A percentile compares a stretch with the other conserved stretches of the same genome.
Evolutionary conservation across 768 basidiomycete genomes (phyloP).

Genomic region (Agrocybe praecox): DNA sequence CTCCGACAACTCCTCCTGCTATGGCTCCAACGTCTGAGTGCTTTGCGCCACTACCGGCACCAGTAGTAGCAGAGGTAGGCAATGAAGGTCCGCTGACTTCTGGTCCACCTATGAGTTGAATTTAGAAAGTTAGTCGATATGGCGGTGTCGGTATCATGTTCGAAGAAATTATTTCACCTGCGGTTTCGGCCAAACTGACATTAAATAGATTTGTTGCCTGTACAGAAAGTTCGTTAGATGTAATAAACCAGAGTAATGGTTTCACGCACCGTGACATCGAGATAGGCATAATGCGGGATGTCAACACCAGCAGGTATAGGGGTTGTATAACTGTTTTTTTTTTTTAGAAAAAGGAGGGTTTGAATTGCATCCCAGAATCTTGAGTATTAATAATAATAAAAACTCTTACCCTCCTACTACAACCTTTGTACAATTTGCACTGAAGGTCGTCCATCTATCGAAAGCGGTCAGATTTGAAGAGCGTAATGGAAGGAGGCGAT

Average conservation of each 20-base stretch:
- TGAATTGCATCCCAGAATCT: background rate
- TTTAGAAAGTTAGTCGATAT: background rate
- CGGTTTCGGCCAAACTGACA: background rate
- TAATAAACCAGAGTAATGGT: background rate
- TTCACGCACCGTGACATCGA: constrained; percentile 1
- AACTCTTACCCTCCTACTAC: background rate
- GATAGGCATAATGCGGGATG: constrained; percentile 6
- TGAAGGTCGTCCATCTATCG: background rate
- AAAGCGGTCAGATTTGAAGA: background rate
- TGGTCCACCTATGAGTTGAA: background rate
- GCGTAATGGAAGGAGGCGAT: background rate
- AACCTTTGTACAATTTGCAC: background rate
- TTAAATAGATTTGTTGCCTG: background rate
- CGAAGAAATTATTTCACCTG: background rate
- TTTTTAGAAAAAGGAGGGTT: background rate
- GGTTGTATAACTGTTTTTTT: background rate
- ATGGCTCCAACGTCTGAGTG: background rate
- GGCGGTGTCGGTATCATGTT: too few relatives aligned
- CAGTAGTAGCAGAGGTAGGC: background rate
- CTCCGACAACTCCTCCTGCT: constrained; percentile 1
- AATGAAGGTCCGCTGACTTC: background rate
- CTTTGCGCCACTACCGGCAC: too few relatives aligned
- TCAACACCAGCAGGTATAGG: background rate
- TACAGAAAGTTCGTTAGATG: background rate
- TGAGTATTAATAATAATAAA: background rate